Percentiles rank a stretch among this genome's conserved stretches.
These are phyloP conservation scores for Yueomyces sp. DNA, from an alignment of 805 yeast genomes.

Conservation along the genomic window DNA sequence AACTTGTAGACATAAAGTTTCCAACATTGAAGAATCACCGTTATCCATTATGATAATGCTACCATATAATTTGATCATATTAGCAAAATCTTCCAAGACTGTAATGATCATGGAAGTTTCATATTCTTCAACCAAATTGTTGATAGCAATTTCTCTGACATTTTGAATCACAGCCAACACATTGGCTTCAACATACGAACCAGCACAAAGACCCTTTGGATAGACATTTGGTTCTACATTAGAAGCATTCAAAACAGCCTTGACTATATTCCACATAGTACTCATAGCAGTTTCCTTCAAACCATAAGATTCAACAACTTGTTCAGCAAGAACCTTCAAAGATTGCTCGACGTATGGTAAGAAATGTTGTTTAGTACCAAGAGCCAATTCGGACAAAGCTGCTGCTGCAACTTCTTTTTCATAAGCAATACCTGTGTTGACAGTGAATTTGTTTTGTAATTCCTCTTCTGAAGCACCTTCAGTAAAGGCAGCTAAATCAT, in stretches of 20 bases:
- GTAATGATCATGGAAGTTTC: constrained; percentile 73
- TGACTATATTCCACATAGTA: constrained; percentile 72
- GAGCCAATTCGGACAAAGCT: constrained; percentile 77
- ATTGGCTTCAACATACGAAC: constrained; percentile 44
- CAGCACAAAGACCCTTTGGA: constrained; percentile 53
- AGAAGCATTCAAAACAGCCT: constrained; percentile 45
- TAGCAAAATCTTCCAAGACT: constrained; percentile 60
- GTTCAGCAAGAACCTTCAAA: constrained; percentile 48
- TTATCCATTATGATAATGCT: constrained; percentile 49
- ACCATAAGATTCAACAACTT: constrained; percentile 78
- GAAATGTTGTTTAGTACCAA: constrained; percentile 74
- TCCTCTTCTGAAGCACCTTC: constrained; percentile 48
- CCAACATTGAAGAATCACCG: constrained; percentile 45
- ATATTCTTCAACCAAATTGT: constrained; percentile 60
- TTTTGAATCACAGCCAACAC: constrained; percentile 46
- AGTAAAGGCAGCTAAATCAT: constrained; percentile 28
- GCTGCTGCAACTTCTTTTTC: constrained; percentile 94
- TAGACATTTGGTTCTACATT: constrained; percentile 35
- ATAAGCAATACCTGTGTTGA: constrained; percentile 87
- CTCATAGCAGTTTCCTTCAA: constrained; percentile 77
- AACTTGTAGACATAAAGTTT: constrained; percentile 55
- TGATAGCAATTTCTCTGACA: constrained; percentile 55
- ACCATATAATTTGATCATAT: constrained; percentile 58
- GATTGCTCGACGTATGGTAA: constrained; percentile 64
- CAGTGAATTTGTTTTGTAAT: constrained; percentile 58